phyloP scores from a whole-genome alignment of 441 rosid species.

The Croton laevigatus region DNA sequence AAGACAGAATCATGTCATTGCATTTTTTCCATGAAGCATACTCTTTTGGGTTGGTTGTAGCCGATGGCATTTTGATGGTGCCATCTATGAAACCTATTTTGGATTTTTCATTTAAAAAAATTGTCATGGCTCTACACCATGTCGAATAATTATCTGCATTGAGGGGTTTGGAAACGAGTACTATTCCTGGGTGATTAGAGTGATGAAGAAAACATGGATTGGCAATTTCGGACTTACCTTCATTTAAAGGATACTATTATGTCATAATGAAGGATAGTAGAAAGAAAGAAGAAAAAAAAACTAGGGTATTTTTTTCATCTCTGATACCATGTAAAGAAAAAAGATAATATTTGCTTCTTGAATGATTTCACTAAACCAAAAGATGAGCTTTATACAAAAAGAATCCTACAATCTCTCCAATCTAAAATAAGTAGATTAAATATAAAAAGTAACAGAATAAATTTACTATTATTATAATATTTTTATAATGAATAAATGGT shows the following conservation, averaged over 20 bases:
- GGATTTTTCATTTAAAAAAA: background rate
- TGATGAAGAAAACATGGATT: background rate
- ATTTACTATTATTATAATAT: background rate
- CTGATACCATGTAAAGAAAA: background rate
- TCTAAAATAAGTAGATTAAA: background rate
- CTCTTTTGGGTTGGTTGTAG: background rate
- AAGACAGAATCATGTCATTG: background rate
- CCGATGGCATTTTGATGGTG: no score
- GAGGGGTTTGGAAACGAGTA: background rate
- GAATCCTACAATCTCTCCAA: background rate
- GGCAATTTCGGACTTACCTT: background rate
- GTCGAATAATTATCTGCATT: background rate
- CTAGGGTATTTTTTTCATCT: background rate
- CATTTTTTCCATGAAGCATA: constrained; percentile 2
- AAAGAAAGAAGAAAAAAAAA: background rate
- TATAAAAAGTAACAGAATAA: constrained; percentile 1
- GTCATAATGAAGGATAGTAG: background rate
- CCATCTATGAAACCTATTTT: background rate
- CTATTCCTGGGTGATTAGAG: background rate
- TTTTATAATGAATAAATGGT: background rate
- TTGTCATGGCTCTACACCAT: background rate
- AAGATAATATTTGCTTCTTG: no score
- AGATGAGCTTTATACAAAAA: background rate
- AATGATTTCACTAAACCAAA: background rate
- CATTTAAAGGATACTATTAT: background rate